Evolutionary conservation across 2,329 filamentous ascomycete genomes (phyloP), one percentile per base, ranked within the genome.

Genomic region (Lachnellula occidentalis): DNA sequence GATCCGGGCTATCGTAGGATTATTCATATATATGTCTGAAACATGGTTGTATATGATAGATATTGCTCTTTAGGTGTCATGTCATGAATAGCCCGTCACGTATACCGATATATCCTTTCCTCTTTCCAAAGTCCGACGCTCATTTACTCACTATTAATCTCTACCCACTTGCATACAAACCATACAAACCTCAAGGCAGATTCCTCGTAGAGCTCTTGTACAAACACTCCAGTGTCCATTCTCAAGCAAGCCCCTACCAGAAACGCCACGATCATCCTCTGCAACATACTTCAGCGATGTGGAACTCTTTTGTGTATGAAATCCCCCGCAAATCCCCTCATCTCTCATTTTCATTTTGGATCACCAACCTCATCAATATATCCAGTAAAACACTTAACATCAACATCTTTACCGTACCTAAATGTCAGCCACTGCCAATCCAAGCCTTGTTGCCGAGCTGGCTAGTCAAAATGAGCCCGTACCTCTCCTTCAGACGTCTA

Each of bases 381-480:
- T 22, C 34, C 46, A 46, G 22, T 14, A 21, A 22, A 22, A 22
- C 19, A 24, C 21, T 24, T 8, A 45, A 22, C 7, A 21, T 15
- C 27, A 7, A 24, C 43, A 46, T 27, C 8, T 24, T 24, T 15
- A 21, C 43, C 27, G 27, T 31, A 31, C 22, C 17, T 14, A 31
- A 27, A 46, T 24, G 11, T 22, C 8, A 24, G 21, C 43, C 14
- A 31, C 5, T 46, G 3, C 11, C 27, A 24, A 11, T n/a, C 21
- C 43, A 22, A 12, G 22, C 27, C 27, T 31, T 15, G 43, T 56
- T 31, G 22, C 41, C 22, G 50, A 56, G 42, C 48, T 58, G n/a
- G 17, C 56, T 5, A 22, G 54, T 21, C 57, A 48, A 41, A 58
- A 58, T 39, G 48, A 52, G 54, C 53, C 45, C 11, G 24, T 22